Evolutionary conservation across 2,329 filamentous ascomycete species (phyloP).

Genomic region (Botrytis hyacinthi): DNA sequence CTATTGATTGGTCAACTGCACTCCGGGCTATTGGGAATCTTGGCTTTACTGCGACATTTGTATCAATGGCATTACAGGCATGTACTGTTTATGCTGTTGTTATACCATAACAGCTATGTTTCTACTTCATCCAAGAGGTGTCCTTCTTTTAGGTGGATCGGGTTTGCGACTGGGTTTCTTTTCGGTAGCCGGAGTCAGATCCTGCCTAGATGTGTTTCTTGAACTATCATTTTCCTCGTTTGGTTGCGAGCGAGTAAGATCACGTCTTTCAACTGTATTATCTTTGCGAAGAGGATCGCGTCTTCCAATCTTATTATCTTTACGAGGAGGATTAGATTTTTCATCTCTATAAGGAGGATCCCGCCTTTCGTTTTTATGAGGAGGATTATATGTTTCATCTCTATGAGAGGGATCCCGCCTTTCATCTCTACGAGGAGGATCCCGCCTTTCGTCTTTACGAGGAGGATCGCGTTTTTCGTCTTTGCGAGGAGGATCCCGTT

Average conservation of each 20-base stretch:
- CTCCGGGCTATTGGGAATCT: not conserved
- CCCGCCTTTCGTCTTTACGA: no score
- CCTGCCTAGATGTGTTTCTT: not conserved
- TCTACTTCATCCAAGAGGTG: not conserved
- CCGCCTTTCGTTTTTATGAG: no score
- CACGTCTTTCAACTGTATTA: not conserved
- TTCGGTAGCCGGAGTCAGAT: not conserved
- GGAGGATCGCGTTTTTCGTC: no score
- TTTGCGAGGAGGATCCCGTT: not conserved
- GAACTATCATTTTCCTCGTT: not conserved
- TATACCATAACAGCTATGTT: not conserved
- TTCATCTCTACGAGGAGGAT: no score
- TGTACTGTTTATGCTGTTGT: not conserved
- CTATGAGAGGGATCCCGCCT: no score
- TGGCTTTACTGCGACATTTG: not conserved
- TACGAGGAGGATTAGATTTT: no score
- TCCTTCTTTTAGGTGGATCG: not conserved
- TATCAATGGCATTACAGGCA: not conserved
- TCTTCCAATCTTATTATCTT: no score
- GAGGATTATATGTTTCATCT: no score
- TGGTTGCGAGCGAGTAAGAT: not conserved
- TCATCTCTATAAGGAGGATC: no score
- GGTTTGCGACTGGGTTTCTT: not conserved
- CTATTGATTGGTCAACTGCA: not conserved
- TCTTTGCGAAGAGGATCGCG: no score